Percentiles rank a stretch among this genome's conserved stretches.
phyloP scores from a whole-genome alignment of 495 filamentous ascomycete genomes.

The Podospora fimiseda region DNA sequence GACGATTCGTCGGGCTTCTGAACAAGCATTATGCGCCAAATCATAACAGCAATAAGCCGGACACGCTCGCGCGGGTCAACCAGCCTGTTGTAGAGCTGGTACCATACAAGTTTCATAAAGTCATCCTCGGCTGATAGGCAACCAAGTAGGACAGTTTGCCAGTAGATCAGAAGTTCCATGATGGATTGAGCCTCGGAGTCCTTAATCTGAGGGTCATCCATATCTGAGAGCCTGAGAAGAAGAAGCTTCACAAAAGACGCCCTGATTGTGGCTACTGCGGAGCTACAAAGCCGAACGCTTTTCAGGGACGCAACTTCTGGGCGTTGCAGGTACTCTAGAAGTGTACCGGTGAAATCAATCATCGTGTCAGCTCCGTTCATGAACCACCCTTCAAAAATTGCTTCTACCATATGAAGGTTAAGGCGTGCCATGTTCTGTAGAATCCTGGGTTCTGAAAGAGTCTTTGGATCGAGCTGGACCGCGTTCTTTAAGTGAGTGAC shows the following conservation, averaged over 20 bases:
- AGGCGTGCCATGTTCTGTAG: constrained; percentile 81
- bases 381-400: constrained; percentile 94
- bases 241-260: constrained; percentile 68
- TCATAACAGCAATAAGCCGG: constrained; percentile 68
- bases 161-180: constrained; percentile 82
- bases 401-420: constrained; percentile 72
- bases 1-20: constrained; percentile 86
- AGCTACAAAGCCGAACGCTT: constrained; percentile 79
- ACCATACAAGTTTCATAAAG: constrained; percentile 77
- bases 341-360: constrained; percentile 77
- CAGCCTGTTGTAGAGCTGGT: constrained; percentile 79
- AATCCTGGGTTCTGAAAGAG: constrained; percentile 73
- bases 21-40: constrained; percentile 86
- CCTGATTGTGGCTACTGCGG: constrained; percentile 66
- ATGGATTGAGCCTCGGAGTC: constrained; percentile 56
- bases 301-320: constrained; percentile 77
- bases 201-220: constrained; percentile 55
- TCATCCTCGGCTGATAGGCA: constrained; percentile 67
- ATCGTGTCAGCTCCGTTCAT: constrained; percentile 73
- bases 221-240: constrained; percentile 75
- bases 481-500: constrained; percentile 63
- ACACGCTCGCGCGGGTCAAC: constrained; percentile 57
- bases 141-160: constrained; percentile 85
- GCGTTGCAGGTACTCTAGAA: constrained; percentile 82
- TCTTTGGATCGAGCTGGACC: constrained; percentile 61